Percentiles rank a stretch among this genome's conserved stretches.
phyloP scores from a whole-genome alignment of 768 basidiomycete genomes.

The Infundibulicybe gibba region DNA sequence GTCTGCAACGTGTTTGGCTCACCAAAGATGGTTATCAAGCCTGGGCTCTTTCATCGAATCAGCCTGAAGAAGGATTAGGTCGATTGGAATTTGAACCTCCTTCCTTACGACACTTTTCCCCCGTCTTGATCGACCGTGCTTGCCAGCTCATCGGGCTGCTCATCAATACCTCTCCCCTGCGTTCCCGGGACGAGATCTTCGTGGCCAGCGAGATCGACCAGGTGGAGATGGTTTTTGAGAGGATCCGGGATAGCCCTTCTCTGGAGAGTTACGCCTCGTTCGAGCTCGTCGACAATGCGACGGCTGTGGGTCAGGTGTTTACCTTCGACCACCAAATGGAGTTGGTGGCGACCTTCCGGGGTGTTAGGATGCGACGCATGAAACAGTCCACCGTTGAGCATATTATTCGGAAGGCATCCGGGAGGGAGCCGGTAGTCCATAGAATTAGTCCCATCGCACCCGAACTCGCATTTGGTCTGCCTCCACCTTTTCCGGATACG shows the following conservation, averaged over 20 bases:
- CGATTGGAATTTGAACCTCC: not conserved
- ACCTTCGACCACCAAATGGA: constrained; percentile 1
- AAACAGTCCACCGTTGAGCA: not conserved
- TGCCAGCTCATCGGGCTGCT: constrained; percentile 4
- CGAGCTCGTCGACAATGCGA: not conserved
- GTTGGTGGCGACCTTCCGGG: not conserved
- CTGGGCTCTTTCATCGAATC: constrained; percentile 1
- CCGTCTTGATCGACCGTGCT: constrained; percentile 2
- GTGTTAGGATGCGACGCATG: constrained; percentile 1
- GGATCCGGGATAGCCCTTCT: not conserved
- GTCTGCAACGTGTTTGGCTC: constrained; percentile 3
- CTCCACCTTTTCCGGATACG: too few species aligned
- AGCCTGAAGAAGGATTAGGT: not conserved
- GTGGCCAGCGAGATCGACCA: constrained; percentile 3
- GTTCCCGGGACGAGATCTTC: not conserved
- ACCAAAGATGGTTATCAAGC: constrained; percentile 3
- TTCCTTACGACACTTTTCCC: constrained; percentile 1
- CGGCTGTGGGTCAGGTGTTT: constrained; percentile 5
- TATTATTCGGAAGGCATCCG: not conserved
- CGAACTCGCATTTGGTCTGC: too few species aligned
- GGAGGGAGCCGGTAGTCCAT: not conserved
- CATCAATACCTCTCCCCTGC: constrained; percentile 1
- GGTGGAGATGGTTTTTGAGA: not conserved
- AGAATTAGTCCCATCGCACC: too few species aligned
- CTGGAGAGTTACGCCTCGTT: constrained; percentile 4